Evolutionary conservation across 1,284 basidiomycete genomes (phyloP).

Genomic region (Trametes polyzona): DNA sequence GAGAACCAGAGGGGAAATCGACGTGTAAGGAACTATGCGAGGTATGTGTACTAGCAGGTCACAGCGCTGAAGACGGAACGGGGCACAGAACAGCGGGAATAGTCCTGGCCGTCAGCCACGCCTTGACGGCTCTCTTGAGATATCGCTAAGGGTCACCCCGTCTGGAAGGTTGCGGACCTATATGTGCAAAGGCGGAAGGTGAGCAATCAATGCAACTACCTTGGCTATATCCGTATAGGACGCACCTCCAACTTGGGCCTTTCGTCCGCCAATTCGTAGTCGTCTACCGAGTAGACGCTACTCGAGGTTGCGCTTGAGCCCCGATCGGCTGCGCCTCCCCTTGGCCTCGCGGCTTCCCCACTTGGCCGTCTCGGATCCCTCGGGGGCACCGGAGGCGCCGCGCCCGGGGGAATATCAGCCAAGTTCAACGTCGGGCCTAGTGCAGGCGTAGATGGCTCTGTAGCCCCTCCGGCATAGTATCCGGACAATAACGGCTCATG

Average conservation of each 20-base stretch:
- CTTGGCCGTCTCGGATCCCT: conserved; percentile 43
- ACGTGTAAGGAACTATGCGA: conserved; percentile 1
- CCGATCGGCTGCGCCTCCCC: conserved; percentile 22
- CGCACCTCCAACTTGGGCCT: conserved; percentile 16
- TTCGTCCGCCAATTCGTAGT: conserved; percentile 6
- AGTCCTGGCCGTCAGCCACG: conserved; percentile 1
- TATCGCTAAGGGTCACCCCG: conserved; percentile 25
- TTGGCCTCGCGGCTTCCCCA: conserved; percentile 44
- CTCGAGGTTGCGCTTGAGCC: conserved; percentile 10
- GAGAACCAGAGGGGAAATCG: neutral
- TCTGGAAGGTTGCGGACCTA: conserved; percentile 35
- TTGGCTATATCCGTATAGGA: too few relatives aligned
- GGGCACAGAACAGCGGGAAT: neutral
- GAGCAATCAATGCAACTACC: neutral
- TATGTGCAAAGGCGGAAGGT: neutral
- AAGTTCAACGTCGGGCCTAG: conserved; percentile 20
- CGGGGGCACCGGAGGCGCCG: conserved; percentile 45
- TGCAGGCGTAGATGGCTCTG: conserved; percentile 30
- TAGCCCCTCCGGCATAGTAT: conserved; percentile 38
- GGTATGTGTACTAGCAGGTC: neutral
- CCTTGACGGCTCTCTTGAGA: conserved; percentile 29
- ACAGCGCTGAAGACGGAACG: neutral
- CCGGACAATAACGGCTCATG: conserved; percentile 64
- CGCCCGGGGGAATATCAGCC: conserved; percentile 6
- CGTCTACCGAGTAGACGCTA: conserved; percentile 19